phyloP scores from a whole-genome alignment of 2,329 filamentous ascomycete genomes.

The Phialophora chinensis region DNA sequence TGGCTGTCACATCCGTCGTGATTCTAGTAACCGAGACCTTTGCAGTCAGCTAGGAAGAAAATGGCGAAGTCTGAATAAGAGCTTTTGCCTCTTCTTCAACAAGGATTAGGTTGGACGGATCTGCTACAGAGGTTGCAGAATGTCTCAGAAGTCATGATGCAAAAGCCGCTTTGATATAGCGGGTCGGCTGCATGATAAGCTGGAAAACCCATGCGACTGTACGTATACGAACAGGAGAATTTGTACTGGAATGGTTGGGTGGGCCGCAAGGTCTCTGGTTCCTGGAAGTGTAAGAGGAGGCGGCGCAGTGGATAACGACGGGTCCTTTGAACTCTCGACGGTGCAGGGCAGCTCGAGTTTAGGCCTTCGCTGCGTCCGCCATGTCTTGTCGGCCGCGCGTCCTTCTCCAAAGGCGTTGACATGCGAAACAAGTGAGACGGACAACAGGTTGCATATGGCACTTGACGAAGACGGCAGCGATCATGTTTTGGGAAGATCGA shows the following conservation, averaged over 20 bases:
- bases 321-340: not conserved
- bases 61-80: constrained; percentile 3
- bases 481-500: constrained; percentile 18
- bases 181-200: constrained; percentile 33
- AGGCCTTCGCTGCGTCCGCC: not conserved
- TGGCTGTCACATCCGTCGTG: not conserved
- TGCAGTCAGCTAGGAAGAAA: constrained; percentile 3
- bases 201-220: constrained; percentile 5
- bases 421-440: constrained; percentile 20
- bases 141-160: constrained; percentile 38
- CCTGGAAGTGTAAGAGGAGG: constrained; percentile 13
- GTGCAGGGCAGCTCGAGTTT: not conserved
- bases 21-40: not conserved
- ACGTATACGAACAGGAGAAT: constrained; percentile 12
- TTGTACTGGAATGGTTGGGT: constrained; percentile 21
- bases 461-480: constrained; percentile 3
- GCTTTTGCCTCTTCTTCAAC: constrained; percentile 2
- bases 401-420: constrained; percentile 10
- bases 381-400: constrained; percentile 16
- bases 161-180: constrained; percentile 19
- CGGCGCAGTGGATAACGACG: not conserved
- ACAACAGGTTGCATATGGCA: constrained; percentile 6
- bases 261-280: constrained; percentile 20
- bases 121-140: constrained; percentile 24
- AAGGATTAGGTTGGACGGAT: constrained; percentile 32